Evolutionary conservation across 2,329 filamentous ascomycete species (phyloP), one percentile per base, ranked within the genome.

Genomic region (Albifimbria verrucaria): DNA sequence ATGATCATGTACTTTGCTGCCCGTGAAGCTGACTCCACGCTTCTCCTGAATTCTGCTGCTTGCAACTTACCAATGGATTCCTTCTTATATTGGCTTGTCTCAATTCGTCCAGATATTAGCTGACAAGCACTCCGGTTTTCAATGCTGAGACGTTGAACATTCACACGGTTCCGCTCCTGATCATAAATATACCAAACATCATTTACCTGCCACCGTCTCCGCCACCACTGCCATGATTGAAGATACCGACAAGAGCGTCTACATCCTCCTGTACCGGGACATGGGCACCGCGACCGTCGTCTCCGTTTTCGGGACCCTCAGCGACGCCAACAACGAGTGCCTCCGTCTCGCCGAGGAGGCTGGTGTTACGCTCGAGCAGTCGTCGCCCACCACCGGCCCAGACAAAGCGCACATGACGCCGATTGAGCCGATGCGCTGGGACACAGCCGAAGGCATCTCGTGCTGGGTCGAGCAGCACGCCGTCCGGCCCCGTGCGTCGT

Each of bases 391-490:
- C 17, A 25, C 36, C 17, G 55, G 53, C 7, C 57, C 55, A 18
- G 57, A 55, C 23, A 49, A 50, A 25, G 48, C 47, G 9, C 45
- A 52, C 26, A 59, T 65, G 48, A 48, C 56, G 7, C 57, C 62
- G 18, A 23, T 57, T 25, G 57, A 68, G 52, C 71, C 68, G 5
- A 45, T 67, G 45, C 59, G 68, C 51, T 73, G 71, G 71, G 63
- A 69, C 18, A 63, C 66, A 18, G 58, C 68, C 7, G 69, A 72
- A 21, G 71, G 71, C 4, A 58, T 60, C 42, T 57, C 66, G 10
- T 70, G 66, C 50, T 73, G 70, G 70, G 71, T 73, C 25, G 71
- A 73, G 63, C 54, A 59, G 39, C 70, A 73, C 49, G 55, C 52
- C 15, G 63, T 72, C 20, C 59, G 51, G 51, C 60, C 62, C 4